Evolutionary conservation across 1,139 yeast genomes (phyloP).

Genomic region (Ashbya aceris): DNA sequence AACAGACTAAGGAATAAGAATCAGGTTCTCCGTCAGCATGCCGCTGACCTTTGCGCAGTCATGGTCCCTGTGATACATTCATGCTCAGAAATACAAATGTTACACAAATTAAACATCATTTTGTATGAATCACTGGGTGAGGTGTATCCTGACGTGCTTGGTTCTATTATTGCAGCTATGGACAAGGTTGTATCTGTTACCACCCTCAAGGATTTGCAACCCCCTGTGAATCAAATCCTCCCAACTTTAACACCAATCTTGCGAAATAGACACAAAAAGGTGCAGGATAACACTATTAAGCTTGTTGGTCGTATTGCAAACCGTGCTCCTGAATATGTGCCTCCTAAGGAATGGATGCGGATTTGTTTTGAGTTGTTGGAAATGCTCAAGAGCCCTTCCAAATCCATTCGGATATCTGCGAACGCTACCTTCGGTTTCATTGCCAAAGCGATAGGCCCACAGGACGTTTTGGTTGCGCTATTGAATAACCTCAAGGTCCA

Average conservation of each 20-base stretch:
- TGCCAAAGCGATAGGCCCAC: slow-evolving; percentile 92
- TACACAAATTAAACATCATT: slow-evolving; percentile 63
- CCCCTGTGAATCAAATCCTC: slow-evolving; percentile 73
- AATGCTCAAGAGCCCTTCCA: slow-evolving; percentile 77
- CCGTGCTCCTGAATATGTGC: slow-evolving; percentile 74
- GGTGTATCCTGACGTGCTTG: slow-evolving; percentile 88
- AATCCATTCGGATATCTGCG: slow-evolving; percentile 74
- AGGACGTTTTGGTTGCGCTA: slow-evolving; percentile 80
- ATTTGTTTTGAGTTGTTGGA: slow-evolving; percentile 87
- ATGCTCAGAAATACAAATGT: slow-evolving; percentile 56
- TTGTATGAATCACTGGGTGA: slow-evolving; percentile 91
- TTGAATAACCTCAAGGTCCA: slow-evolving; percentile 81
- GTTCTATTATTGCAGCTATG: slow-evolving; percentile 71
- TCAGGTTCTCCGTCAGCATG: slow-evolving; percentile 72
- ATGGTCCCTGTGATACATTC: slow-evolving; percentile 59
- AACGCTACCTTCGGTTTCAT: slow-evolving; percentile 87
- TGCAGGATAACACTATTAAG: slow-evolving; percentile 75
- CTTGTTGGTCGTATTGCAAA: slow-evolving; percentile 79
- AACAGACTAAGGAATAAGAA: slow-evolving; percentile 67
- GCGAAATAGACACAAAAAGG: slow-evolving; percentile 83
- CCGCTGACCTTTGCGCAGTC: slow-evolving; percentile 67
- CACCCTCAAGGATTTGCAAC: slow-evolving; percentile 39
- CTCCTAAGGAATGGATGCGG: slow-evolving; percentile 97
- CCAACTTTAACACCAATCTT: slow-evolving; percentile 90
- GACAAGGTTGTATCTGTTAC: slow-evolving; percentile 45